phyloP scores from a whole-genome alignment of 1,284 basidiomycete genomes.

The Rhodotorula sp. region DNA sequence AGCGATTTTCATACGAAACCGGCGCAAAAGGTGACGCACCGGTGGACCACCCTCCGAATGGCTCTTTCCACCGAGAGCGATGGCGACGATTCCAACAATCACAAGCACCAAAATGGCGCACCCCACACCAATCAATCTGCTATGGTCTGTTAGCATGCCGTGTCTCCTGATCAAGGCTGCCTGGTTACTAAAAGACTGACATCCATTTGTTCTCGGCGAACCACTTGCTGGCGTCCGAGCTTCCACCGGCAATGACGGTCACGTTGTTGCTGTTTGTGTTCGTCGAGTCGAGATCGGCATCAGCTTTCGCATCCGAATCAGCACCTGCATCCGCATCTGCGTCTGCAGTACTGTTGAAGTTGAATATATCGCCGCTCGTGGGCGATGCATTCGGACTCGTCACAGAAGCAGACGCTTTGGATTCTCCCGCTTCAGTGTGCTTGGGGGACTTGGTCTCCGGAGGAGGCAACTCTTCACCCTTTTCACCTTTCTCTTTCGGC shows the following conservation, averaged over 20 bases:
- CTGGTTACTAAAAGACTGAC: background rate
- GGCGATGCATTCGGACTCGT: background rate
- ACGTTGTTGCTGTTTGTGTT: constrained; percentile 18
- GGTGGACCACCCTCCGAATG: background rate
- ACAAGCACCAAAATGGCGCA: background rate
- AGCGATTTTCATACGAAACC: background rate
- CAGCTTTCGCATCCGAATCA: background rate
- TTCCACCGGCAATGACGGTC: background rate
- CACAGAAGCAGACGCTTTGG: background rate
- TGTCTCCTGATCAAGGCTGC: background rate
- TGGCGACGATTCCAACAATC: constrained; percentile 10
- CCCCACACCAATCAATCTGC: constrained; percentile 1
- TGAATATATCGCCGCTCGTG: background rate
- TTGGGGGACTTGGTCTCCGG: background rate
- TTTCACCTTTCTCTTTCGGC: background rate
- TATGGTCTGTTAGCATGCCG: background rate
- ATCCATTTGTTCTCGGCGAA: constrained; percentile 21
- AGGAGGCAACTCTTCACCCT: no score
- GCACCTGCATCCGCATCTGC: constrained; percentile 16
- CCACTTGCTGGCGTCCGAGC: constrained; percentile 9
- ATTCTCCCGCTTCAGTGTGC: no score
- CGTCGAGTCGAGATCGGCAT: constrained; percentile 7
- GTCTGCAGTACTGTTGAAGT: constrained; percentile 16
- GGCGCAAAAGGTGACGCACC: background rate
- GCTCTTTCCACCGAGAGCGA: background rate